Percentiles rank a stretch among this genome's conserved stretches.
Conservation (phyloP, 371 early-diverging fungal genomes). For the Rhizopus arrhizus region DNA sequence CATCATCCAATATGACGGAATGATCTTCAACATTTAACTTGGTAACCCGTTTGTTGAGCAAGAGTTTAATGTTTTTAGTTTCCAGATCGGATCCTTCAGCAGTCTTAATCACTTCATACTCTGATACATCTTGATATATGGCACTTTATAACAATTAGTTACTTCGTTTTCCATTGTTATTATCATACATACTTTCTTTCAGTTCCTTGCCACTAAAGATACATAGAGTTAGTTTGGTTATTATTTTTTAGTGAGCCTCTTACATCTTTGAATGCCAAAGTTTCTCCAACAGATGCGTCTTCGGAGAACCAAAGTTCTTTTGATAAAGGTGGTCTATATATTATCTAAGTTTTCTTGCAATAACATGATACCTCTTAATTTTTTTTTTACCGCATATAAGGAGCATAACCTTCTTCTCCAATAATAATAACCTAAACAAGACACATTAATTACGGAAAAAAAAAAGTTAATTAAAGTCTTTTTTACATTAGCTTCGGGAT, state of each 20-base stretch:
- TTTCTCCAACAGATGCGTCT: conserved; percentile 47
- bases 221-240: neutral
- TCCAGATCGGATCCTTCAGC: conserved; percentile 48
- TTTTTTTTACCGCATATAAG: conserved; percentile 62
- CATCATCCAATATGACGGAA: conserved; percentile 60
- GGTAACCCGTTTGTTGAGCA: conserved; percentile 52
- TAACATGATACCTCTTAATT: neutral
- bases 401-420: conserved; percentile 62
- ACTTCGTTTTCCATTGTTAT: neutral
- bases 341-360: neutral
- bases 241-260: conserved; percentile 9
- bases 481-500: conserved; percentile 68
- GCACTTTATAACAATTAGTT: conserved; percentile 23
- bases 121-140: conserved; percentile 42
- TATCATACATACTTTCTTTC: conserved; percentile 51
- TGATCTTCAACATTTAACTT: conserved; percentile 68
- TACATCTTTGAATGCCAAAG: conserved; percentile 67
- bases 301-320: conserved; percentile 80
- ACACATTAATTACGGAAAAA: neutral
- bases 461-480: neutral
- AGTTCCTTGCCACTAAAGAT: conserved; percentile 64
- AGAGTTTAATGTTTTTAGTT: conserved; percentile 52
- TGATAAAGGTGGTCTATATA: conserved; percentile 61
- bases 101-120: conserved; percentile 45
- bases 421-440: conserved; percentile 63